phyloP scores from a whole-genome alignment of 257 asterid species.

The Solanum chilense region DNA sequence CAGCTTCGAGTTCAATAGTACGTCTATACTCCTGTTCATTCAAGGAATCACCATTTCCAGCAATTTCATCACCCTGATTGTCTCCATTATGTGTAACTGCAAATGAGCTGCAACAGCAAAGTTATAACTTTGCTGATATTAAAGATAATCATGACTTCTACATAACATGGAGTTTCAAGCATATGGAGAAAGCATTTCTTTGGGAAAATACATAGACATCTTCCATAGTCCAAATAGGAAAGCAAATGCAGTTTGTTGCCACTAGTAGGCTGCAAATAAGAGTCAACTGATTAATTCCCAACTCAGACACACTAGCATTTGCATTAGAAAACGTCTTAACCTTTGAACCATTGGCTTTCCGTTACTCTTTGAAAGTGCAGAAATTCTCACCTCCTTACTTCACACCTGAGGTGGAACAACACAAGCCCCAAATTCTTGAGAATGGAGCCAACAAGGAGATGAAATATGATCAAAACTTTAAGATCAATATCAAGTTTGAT shows the following conservation, averaged over 20 bases:
- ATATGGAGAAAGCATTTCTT: background rate
- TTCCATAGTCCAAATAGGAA: constrained; percentile 38
- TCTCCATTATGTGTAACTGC: constrained; percentile 39
- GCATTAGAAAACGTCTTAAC: constrained; percentile 16
- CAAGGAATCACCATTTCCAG: constrained; percentile 36
- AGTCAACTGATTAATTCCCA: background rate
- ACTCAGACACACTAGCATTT: background rate
- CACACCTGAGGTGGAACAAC: no score
- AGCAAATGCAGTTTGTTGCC: constrained; percentile 30
- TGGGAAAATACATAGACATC: constrained; percentile 39
- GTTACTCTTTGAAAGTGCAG: constrained; percentile 26
- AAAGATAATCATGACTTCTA: background rate
- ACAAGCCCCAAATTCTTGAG: no score
- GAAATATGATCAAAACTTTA: no score
- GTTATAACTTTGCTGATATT: background rate
- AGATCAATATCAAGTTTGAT: no score
- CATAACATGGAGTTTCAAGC: background rate
- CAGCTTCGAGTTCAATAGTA: constrained; percentile 85
- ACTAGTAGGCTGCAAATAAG: constrained; percentile 42
- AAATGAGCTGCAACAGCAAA: constrained; percentile 50
- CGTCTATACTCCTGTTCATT: constrained; percentile 55
- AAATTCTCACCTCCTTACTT: no score
- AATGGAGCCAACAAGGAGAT: no score
- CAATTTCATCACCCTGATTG: constrained; percentile 20
- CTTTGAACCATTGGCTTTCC: constrained; percentile 73